A percentile compares a stretch with the other conserved stretches of the same genome.
phyloP scores from a whole-genome alignment of 306 rosid species.

The Castanopsis chinensis region DNA sequence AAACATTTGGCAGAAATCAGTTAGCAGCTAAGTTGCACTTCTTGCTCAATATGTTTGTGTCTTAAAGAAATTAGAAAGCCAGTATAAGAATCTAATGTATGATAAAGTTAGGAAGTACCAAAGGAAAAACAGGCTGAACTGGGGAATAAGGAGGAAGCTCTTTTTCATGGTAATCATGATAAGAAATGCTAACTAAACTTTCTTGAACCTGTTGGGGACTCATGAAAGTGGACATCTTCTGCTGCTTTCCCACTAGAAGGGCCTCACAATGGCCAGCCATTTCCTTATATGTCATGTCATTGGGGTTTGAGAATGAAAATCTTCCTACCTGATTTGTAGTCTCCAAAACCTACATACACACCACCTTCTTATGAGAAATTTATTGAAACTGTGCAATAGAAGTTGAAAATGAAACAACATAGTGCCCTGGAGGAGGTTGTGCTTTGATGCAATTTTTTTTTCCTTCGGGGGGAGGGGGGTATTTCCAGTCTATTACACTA shows the following conservation, averaged over 20 bases:
- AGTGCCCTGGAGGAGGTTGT: too few species aligned
- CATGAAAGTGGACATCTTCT: slow-evolving; percentile 62
- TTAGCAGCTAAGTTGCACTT: neutral
- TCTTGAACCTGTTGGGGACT: slow-evolving; percentile 33
- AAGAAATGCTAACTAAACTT: slow-evolving; percentile 29
- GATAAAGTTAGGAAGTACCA: slow-evolving; percentile 42
- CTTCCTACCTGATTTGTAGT: slow-evolving; percentile 68
- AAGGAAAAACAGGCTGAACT: slow-evolving; percentile 26
- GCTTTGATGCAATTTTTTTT: too few species aligned
- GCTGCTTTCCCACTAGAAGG: slow-evolving; percentile 68
- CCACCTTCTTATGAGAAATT: neutral
- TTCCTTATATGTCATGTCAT: slow-evolving; percentile 73
- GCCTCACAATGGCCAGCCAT: slow-evolving; percentile 85
- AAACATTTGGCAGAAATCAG: neutral
- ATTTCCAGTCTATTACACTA: too few species aligned
- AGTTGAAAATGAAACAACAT: neutral
- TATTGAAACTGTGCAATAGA: neutral
- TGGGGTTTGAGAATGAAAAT: slow-evolving; percentile 53
- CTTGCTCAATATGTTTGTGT: too few species aligned
- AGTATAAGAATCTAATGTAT: too few species aligned
- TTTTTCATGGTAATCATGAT: slow-evolving; percentile 27
- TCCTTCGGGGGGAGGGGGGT: too few species aligned
- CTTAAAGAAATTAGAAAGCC: too few species aligned
- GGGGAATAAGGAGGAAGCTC: slow-evolving; percentile 27
- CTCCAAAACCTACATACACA: slow-evolving; percentile 51